These are phyloP conservation scores for Turnera subulata DNA, from an alignment of 345 rosid species.

Conservation along the genomic window DNA sequence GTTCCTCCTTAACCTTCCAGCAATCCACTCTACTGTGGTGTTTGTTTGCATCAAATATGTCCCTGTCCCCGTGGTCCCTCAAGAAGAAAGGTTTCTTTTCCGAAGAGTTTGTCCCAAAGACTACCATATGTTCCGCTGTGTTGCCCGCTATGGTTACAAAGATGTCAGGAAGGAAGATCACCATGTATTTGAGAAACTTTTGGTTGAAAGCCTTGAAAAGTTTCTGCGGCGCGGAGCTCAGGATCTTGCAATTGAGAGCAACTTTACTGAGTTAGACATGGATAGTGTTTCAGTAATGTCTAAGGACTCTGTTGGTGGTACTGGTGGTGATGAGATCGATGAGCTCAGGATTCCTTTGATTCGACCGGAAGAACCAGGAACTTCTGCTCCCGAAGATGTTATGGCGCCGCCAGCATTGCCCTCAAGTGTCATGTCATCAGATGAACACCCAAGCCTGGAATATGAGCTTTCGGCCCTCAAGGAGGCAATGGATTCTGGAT, in stretches of 20 bases:
- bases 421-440: conserved; percentile 44
- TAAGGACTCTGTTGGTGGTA: conserved; percentile 18
- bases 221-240: conserved; percentile 73
- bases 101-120: conserved; percentile 87
- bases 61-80: conserved; percentile 89
- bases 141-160: conserved; percentile 92
- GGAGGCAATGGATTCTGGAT: conserved; percentile 82
- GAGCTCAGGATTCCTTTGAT: conserved; percentile 69
- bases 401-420: conserved; percentile 32
- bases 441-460: conserved; percentile 73
- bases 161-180: conserved; percentile 86
- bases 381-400: conserved; percentile 26
- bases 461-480: conserved; percentile 75
- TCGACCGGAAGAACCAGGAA: conserved; percentile 29
- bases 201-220: conserved; percentile 74
- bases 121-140: conserved; percentile 86
- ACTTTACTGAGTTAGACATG: conserved; percentile 34
- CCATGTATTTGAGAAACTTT: conserved; percentile 70
- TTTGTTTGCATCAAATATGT: conserved; percentile 94
- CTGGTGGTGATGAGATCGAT: conserved; percentile 21
- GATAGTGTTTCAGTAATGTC: conserved; percentile 42
- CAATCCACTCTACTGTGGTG: conserved; percentile 81
- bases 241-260: conserved; percentile 72
- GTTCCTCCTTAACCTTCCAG: conserved; percentile 80
- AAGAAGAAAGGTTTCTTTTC: conserved; percentile 82